Evolutionary conservation across 306 rosid species (phyloP).

Genomic region (Quercus aquifolioides): DNA sequence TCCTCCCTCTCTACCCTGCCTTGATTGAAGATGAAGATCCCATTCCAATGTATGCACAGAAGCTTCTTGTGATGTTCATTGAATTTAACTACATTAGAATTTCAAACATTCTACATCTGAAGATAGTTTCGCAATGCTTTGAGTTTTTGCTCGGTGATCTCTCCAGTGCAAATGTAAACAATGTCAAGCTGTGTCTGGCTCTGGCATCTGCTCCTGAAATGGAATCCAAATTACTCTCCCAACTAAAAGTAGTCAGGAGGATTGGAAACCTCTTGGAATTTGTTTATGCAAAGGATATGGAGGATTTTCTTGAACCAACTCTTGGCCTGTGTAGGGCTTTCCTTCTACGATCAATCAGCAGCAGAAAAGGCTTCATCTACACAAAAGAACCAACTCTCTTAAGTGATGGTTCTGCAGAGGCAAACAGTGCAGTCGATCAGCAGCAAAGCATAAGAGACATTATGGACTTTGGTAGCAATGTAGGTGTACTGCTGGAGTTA

Average conservation of each 20-base stretch:
- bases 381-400: conserved; percentile 66
- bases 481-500: conserved; percentile 73
- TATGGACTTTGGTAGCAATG: conserved; percentile 74
- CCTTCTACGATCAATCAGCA: conserved; percentile 66
- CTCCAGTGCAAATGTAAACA: conserved; percentile 83
- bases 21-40: conserved; percentile 94
- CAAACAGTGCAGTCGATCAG: conserved; percentile 52
- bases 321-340: conserved; percentile 90
- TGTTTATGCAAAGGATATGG: conserved; percentile 86
- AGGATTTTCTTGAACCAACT: conserved; percentile 88
- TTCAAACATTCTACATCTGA: conserved; percentile 77
- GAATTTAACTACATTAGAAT: conserved; percentile 70
- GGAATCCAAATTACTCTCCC: conserved; percentile 93
- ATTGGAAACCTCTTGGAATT: conserved; percentile 87
- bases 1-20: conserved; percentile 93
- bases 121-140: conserved; percentile 91
- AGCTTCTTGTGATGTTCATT: conserved; percentile 97
- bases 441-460: conserved; percentile 83
- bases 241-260: conserved; percentile 84
- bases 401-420: conserved; percentile 45
- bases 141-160: conserved; percentile 94
- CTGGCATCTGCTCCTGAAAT: conserved; percentile 91
- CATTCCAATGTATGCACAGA: conserved; percentile 89
- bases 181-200: conserved; percentile 84
- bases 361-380: conserved; percentile 55